Base-by-base conservation (phyloP, 768 basidiomycete genomes). In the Rhizopogon roseolus region DNA sequence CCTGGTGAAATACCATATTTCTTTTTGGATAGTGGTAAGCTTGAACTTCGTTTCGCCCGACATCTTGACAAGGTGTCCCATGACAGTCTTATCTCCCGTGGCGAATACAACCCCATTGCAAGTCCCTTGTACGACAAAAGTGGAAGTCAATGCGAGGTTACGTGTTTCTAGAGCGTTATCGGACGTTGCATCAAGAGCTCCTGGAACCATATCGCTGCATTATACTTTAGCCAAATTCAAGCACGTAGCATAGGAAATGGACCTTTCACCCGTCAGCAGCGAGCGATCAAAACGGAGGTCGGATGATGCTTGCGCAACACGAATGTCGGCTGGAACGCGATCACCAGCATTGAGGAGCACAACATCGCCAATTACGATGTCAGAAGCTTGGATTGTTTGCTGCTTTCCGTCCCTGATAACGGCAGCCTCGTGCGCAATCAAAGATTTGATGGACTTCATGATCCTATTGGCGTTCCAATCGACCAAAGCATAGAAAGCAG, bases 251-350 rank as follows among this genome's bases (percentile, higher is more conserved):
- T 69, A 73, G n/a, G 57, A 60, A 13, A 68, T 56, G 55, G 69
- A 67, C 57, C 79, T 79, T 66, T 84, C 82, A 14, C 82, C 82
- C 5, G 86, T 88, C n/a, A 88, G 72, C 38, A 86, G 76, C 32
- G 81, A 78, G 29, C 84, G 72, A 58, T 87, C 86, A 44, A 86
- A 80, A 52, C 76, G 75, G 38, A 85, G 66, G 61, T 87, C 85
- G 3, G 76, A 68, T 19, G 78, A 80, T 22, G 75, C 76, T 4
- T 81, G 72, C 36, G 87, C 75, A n/a, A 90, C 70, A 46, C 82
- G 77, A 14, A 89, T 54, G 60, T 90, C 88, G 4, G 87, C 86
- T 0, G 88, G 88, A 2, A 88, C 78, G 14, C 85, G 82, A 61
- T 83, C 81, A 25, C 88, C 88, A 53, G 87, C 77, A 25, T 70